Percentiles rank a stretch among this genome's conserved stretches.
Evolutionary conservation across 2,329 filamentous ascomycete genomes (phyloP).

Genomic region (Pyricularia sp.): DNA sequence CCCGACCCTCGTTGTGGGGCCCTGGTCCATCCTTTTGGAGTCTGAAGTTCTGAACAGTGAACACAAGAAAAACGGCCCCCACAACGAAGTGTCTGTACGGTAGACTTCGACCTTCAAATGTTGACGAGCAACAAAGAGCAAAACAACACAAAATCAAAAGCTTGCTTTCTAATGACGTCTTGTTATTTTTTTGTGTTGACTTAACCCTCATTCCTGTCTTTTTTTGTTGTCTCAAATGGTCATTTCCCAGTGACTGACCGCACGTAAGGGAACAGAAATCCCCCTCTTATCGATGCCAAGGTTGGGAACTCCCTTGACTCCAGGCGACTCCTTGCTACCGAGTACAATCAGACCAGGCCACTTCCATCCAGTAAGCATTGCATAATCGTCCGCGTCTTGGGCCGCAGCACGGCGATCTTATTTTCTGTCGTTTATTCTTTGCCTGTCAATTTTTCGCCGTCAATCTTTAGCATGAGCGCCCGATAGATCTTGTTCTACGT

Average conservation of each 20-base stretch:
- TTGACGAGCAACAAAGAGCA: no score
- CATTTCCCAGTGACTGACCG: background rate
- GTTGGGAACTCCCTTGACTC: background rate
- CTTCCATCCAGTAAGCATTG: background rate
- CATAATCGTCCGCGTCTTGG: background rate
- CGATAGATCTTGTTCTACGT: background rate
- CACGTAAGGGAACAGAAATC: background rate
- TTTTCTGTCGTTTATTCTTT: background rate
- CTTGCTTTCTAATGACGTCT: background rate
- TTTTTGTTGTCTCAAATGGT: background rate
- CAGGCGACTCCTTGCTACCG: background rate
- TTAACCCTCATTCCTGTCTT: background rate
- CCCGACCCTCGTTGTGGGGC: background rate
- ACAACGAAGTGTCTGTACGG: background rate
- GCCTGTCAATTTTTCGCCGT: background rate
- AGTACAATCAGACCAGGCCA: background rate
- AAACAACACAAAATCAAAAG: background rate
- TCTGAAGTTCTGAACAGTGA: no score
- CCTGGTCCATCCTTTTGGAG: background rate
- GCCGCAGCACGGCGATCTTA: background rate
- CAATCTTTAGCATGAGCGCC: background rate
- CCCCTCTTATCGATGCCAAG: background rate
- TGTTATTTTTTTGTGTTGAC: background rate
- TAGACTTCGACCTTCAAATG: no score
- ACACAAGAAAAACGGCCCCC: background rate